Evolutionary conservation across 2,329 filamentous ascomycete genomes (phyloP).

Genomic region (Colletotrichum musicola): DNA sequence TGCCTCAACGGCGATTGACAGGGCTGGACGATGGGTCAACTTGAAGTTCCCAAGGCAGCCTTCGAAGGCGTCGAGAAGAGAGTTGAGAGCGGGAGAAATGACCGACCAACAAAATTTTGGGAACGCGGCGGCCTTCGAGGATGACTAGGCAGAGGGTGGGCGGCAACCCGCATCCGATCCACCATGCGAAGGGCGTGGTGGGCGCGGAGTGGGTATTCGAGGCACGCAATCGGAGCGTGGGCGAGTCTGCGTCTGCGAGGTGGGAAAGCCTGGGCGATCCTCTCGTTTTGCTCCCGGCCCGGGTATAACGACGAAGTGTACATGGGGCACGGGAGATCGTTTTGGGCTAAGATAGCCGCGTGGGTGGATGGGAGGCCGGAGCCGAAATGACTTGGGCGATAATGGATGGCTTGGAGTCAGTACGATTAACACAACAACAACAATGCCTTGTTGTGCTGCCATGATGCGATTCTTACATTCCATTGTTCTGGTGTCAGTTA

Average conservation of each 20-base stretch:
- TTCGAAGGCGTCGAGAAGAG: neutral
- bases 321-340: slow-evolving; percentile 1
- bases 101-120: slow-evolving; percentile 16
- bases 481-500: neutral
- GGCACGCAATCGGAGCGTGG: slow-evolving; percentile 34
- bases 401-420: too few species aligned
- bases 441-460: neutral
- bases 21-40: neutral
- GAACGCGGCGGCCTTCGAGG: slow-evolving; percentile 10
- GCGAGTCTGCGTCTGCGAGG: neutral
- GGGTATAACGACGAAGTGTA: slow-evolving; percentile 28
- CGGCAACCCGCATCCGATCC: slow-evolving; percentile 35
- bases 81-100: neutral
- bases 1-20: neutral
- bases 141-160: slow-evolving; percentile 10
- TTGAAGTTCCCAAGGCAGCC: neutral
- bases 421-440: neutral
- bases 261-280: slow-evolving; percentile 22
- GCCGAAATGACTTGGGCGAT: too few species aligned
- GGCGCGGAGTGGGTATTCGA: slow-evolving; percentile 28
- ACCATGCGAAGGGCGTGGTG: slow-evolving; percentile 21
- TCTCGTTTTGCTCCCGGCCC: slow-evolving; percentile 9
- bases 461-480: neutral
- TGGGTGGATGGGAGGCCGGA: neutral
- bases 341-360: slow-evolving; percentile 28